Evolutionary conservation across 805 yeast genomes (phyloP), one percentile per base, ranked within the genome.

Genomic region (Hemisphaericaspora nanyangensis): DNA sequence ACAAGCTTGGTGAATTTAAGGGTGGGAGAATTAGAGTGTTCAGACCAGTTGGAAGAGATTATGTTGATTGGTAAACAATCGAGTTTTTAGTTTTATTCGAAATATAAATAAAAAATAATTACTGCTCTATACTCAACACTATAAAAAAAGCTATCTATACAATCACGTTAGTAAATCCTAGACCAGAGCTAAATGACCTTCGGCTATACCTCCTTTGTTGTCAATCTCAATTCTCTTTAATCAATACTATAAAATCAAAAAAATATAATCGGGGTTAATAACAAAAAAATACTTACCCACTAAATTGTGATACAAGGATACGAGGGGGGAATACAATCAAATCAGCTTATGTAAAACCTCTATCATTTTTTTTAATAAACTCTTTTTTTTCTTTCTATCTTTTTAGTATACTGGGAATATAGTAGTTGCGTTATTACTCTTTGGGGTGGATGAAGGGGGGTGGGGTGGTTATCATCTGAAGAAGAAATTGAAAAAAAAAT

Each of bases 21-120:
- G 68, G 78, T 42, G 99, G 99, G 4, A 80, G 79, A 50, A 65
- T 91, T 10, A 75, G 85, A 46, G 85, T 90, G 4, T 93, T 81
- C 61, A 77, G 98, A 54, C 77, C 78, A 6, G 82, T 89, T 24
- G 86, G 85, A 10, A 76, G 87, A 44, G 79, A 76, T 26, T 81
- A 73, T 51, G 75, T 88, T 30, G 83, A 80, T 4, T 89, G 96
- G 96, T 33, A 17, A 32, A 15, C 20, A 26, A n/a, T n/a, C n/a
- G n/a, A n/a, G n/a, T n/a, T n/a, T n/a, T n/a, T n/a, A n/a, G n/a
- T n/a, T n/a, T n/a, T n/a, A n/a, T n/a, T n/a, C n/a, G n/a, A n/a
- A n/a, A n/a, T n/a, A n/a, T n/a, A n/a, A n/a, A n/a, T n/a, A n/a
- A n/a, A n/a, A n/a, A n/a, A n/a, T n/a, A n/a, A n/a, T n/a, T n/a